Evolutionary conservation across 805 yeast genomes (phyloP), one percentile per base, ranked within the genome.

Genomic region (Myxozyma sirexii): DNA sequence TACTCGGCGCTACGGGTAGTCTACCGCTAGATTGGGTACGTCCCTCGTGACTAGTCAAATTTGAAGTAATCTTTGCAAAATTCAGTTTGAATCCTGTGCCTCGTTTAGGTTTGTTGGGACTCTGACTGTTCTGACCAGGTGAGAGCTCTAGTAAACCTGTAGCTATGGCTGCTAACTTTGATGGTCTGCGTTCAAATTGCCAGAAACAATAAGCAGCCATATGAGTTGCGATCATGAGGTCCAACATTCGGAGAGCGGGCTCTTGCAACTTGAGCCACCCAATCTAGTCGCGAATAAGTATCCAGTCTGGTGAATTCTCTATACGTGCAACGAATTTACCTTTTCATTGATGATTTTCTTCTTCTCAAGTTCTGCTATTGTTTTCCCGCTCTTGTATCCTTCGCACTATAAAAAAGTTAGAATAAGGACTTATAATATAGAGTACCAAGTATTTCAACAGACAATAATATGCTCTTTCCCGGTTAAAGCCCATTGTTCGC

Each of bases 211-310:
- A 46, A 5, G 49, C 53, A 8, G 59, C 56, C 46, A 60, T 60
- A 29, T 62, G 60, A 2, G 42, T 35, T 5, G 65, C 60, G 26
- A 62, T 46, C 64, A 57, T 56, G 8, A 62, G 33, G 43, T 62
- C 66, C 2, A 62, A 61, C 66, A 62, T 62, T 29, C 43, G 37
- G 26, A 62, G 37, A 5, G 66, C 66, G 1, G 56, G 26, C n/a
- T 33, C 19, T 6, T 48, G 37, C 2, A 62, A 35, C 4, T 41
- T 51, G 26, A 62, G 58, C 60, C 60, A 57, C 2, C 66, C 66
- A 21, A 60, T 26, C 58, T 59, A 43, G 17, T 19, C 2, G 27
- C 23, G 23, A 29, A 45, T 5, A 21, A 31, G 17, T n/a, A 17
- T 3, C 26, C 21, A 44, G 39, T 7, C 23, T 24, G 15, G 37